Conservation (phyloP, 2,329 filamentous ascomycete genomes). For the Ceratocystis huliohia region DNA sequence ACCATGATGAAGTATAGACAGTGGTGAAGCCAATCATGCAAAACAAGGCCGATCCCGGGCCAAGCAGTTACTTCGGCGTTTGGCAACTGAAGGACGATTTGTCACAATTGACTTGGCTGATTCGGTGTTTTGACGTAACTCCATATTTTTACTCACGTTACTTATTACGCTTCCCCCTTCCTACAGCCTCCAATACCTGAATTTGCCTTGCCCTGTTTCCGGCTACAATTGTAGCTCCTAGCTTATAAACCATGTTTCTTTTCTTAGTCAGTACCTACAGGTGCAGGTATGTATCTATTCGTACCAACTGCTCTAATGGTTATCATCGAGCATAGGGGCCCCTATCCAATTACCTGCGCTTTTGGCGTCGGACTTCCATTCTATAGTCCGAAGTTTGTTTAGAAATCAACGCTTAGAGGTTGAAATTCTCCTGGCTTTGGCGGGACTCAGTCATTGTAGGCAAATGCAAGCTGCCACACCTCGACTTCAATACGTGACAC, state of each 20-base stretch:
- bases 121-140: neutral
- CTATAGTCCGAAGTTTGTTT: conserved; percentile 11
- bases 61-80: neutral
- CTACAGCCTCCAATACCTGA: neutral
- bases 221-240: too few relatives aligned
- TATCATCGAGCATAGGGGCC: neutral
- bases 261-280: too few relatives aligned
- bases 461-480: neutral
- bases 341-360: neutral
- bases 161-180: neutral
- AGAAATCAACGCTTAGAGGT: neutral
- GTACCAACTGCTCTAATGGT: neutral
- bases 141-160: neutral
- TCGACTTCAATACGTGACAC: neutral
- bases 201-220: neutral
- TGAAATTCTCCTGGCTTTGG: neutral
- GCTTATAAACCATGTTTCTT: too few relatives aligned
- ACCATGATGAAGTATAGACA: neutral
- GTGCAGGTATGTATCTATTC: neutral
- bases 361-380: conserved; percentile 15
- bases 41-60: conserved; percentile 4
- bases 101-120: neutral
- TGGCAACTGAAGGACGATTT: neutral
- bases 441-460: neutral
- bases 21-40: neutral